phyloP scores from a whole-genome alignment of 352 stramenopile species.

The Pythium volutum region DNA sequence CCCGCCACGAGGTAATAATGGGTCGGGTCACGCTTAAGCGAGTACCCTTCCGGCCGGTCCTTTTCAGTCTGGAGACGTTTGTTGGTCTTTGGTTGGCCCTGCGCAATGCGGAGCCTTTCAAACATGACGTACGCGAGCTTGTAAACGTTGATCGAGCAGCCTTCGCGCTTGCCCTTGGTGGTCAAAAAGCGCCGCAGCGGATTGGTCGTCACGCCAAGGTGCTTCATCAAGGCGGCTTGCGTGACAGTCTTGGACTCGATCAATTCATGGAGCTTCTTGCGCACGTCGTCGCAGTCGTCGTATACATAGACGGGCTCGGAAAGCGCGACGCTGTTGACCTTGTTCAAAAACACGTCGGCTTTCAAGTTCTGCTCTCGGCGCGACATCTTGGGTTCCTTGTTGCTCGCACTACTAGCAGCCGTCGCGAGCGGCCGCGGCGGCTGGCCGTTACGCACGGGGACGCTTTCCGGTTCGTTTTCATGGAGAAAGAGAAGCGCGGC shows the following conservation, averaged over 20 bases:
- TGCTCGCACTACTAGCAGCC: too few relatives aligned
- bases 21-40: too few relatives aligned
- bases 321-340: conserved; percentile 36
- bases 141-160: conserved; percentile 51
- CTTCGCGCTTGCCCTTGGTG: conserved; percentile 43
- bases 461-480: conserved; percentile 26
- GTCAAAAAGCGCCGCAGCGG: conserved; percentile 47
- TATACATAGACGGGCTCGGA: conserved; percentile 42
- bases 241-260: conserved; percentile 36
- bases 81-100: conserved; percentile 39
- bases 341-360: conserved; percentile 30
- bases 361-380: conserved; percentile 30
- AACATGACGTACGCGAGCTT: conserved; percentile 50
- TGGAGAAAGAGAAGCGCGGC: conserved; percentile 41
- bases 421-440: too few relatives aligned
- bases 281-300: conserved; percentile 55
- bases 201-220: conserved; percentile 46
- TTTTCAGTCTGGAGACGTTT: conserved; percentile 42
- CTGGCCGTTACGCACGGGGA: too few relatives aligned
- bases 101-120: conserved; percentile 46
- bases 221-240: conserved; percentile 35
- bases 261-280: conserved; percentile 45
- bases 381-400: not conserved
- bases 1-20: too few relatives aligned
- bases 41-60: conserved; percentile 8